Conservation (phyloP, 1,284 basidiomycete genomes). For the Cystobasidium slooffiae region DNA sequence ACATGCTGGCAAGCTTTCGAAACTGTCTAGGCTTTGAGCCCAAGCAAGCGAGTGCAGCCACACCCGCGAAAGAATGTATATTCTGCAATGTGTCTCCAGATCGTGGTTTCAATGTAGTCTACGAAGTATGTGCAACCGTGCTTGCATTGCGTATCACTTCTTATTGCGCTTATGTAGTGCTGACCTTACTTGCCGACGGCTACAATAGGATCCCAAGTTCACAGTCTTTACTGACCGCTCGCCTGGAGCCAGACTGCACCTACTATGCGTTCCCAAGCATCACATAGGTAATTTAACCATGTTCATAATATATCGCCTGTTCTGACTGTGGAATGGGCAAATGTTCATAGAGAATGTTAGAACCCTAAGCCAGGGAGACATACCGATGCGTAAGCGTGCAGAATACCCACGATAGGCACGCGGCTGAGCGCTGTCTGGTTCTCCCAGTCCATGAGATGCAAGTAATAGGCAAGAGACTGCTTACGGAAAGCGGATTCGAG, state of each 20-base stretch:
- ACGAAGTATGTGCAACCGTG: constrained; percentile 9
- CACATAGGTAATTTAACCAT: constrained; percentile 12
- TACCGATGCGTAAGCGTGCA: constrained; percentile 27
- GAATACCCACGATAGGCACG: too few relatives aligned
- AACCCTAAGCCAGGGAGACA: constrained; percentile 10
- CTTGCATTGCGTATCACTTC: not conserved
- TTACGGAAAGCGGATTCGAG: constrained; percentile 19
- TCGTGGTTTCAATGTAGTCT: constrained; percentile 41
- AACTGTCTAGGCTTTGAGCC: constrained; percentile 18
- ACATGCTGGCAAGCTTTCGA: constrained; percentile 21
- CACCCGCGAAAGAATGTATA: constrained; percentile 14
- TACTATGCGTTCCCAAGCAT: constrained; percentile 32
- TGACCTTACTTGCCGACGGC: not conserved
- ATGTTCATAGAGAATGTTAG: constrained; percentile 24
- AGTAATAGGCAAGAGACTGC: constrained; percentile 12
- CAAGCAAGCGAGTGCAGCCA: not conserved
- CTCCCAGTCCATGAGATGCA: constrained; percentile 21
- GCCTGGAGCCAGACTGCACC: constrained; percentile 29
- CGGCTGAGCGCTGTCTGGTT: too few relatives aligned
- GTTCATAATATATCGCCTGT: not conserved
- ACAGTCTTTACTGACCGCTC: constrained; percentile 31
- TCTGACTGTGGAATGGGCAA: not conserved
- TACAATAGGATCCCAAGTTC: constrained; percentile 14
- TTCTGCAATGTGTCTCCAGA: constrained; percentile 31
- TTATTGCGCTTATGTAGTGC: not conserved